Conservation (phyloP, 2,329 filamentous ascomycete genomes). For the Trichophyton schoenleinii region DNA sequence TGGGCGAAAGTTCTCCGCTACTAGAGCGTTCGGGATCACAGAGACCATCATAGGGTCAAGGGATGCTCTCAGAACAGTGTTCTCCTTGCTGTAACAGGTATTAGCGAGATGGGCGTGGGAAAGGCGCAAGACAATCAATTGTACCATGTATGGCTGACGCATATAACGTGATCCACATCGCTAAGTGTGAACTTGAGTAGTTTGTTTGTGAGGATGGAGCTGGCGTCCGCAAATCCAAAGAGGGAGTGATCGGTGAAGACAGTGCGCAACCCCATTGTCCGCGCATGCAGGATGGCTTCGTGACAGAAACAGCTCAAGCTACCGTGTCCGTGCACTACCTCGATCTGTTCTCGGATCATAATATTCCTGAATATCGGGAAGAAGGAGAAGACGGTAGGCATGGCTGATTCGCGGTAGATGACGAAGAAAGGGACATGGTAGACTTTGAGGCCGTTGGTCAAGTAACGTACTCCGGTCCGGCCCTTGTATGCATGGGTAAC, state of each 20-base stretch:
- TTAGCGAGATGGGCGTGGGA: conserved; percentile 4
- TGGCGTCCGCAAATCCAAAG: conserved; percentile 93
- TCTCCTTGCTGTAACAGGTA: conserved; percentile 63
- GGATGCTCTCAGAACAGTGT: conserved; percentile 86
- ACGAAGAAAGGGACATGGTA: conserved; percentile 95
- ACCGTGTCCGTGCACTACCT: conserved; percentile 96
- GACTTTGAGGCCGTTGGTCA: conserved; percentile 96
- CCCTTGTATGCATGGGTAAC: conserved; percentile 92
- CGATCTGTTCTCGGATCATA: conserved; percentile 81
- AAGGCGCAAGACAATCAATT: conserved; percentile 14
- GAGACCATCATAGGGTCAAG: conserved; percentile 95
- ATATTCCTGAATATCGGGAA: conserved; percentile 98
- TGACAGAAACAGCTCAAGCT: conserved; percentile 88
- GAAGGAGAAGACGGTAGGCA: conserved; percentile 96
- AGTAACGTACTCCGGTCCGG: conserved; percentile 80
- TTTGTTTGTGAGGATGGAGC: conserved; percentile 93
- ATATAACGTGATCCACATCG: conserved; percentile 96
- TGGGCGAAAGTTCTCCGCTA: conserved; percentile 88
- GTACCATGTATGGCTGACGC: conserved; percentile 94
- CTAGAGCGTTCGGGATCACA: conserved; percentile 93
- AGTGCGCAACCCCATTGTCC: conserved; percentile 90
- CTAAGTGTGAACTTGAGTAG: conserved; percentile 89
- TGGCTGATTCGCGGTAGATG: conserved; percentile 84
- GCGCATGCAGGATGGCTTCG: conserved; percentile 84
- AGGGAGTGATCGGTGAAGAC: conserved; percentile 97